These are phyloP conservation scores for Lumnitzera littorea DNA, from an alignment of 345 rosid species.

Conservation along the genomic window DNA sequence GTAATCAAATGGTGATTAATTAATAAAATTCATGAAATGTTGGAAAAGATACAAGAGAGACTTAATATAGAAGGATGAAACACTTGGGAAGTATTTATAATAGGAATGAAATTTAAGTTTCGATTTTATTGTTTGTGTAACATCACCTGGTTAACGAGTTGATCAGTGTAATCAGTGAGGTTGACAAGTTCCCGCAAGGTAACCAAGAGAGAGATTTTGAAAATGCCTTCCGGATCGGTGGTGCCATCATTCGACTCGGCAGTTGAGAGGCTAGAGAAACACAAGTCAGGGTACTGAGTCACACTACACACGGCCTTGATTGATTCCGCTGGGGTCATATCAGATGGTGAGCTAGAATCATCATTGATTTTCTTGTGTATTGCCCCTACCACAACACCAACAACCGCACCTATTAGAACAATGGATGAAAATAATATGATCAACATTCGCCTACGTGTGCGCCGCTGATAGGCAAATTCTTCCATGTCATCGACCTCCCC, in stretches of 20 bases:
- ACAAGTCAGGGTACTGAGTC: conserved; percentile 19
- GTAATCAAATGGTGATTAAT: too few species aligned
- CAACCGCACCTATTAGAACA: conserved; percentile 8
- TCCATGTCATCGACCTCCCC: conserved; percentile 13
- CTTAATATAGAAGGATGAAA: background rate
- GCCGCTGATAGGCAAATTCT: conserved; percentile 14
- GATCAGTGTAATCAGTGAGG: conserved; percentile 29
- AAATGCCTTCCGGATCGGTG: conserved; percentile 34
- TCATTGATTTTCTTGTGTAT: background rate
- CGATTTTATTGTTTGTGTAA: too few species aligned
- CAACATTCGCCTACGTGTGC: conserved; percentile 10
- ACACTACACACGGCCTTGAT: conserved; percentile 17
- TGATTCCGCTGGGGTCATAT: conserved; percentile 9
- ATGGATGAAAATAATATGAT: conserved; percentile 7
- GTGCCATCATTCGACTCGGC: conserved; percentile 5
- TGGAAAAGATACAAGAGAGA: background rate
- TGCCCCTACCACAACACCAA: conserved; percentile 4
- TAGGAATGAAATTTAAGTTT: too few species aligned
- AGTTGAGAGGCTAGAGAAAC: conserved; percentile 23
- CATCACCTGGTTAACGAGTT: conserved; percentile 10
- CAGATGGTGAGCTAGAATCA: background rate
- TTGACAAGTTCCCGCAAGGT: conserved; percentile 34
- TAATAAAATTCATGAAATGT: background rate
- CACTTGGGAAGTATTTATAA: too few species aligned
- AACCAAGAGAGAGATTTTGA: conserved; percentile 48